phyloP scores from a whole-genome alignment of 2,329 filamentous ascomycete species.

The Dothidotthia symphoricarpi region DNA sequence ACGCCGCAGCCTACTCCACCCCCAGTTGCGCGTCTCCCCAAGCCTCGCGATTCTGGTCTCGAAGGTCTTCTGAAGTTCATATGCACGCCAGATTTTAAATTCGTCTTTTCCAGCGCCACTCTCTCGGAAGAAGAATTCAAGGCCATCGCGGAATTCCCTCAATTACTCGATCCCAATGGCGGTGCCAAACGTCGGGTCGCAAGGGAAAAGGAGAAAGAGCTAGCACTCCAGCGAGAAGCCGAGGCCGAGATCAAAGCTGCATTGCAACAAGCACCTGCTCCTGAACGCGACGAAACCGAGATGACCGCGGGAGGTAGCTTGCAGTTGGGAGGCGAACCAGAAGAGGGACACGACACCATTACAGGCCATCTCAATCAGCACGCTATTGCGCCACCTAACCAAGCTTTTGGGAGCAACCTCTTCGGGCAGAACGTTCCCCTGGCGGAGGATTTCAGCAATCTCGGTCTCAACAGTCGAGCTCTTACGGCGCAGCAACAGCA shows the following conservation, averaged over 20 bases:
- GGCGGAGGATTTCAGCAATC: conserved; percentile 40
- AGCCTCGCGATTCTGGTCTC: conserved; percentile 28
- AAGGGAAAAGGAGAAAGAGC: conserved; percentile 64
- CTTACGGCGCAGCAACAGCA: conserved; percentile 77
- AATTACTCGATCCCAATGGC: conserved; percentile 78
- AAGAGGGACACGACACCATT: conserved; percentile 66
- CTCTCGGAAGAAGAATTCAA: conserved; percentile 50
- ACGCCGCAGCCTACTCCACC: conserved; percentile 22
- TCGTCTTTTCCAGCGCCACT: conserved; percentile 51
- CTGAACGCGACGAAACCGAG: conserved; percentile 69
- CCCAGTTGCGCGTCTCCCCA: conserved; percentile 13
- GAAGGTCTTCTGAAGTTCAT: conserved; percentile 43
- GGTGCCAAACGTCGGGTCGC: conserved; percentile 77
- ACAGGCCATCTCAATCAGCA: conserved; percentile 61
- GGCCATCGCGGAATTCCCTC: conserved; percentile 62
- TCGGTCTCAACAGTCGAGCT: conserved; percentile 62
- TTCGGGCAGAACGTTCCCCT: conserved; percentile 38
- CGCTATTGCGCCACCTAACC: conserved; percentile 74
- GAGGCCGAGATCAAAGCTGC: conserved; percentile 56
- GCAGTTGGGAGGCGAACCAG: conserved; percentile 88
- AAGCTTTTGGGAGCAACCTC: conserved; percentile 49
- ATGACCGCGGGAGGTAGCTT: conserved; percentile 68
- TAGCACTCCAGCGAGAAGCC: conserved; percentile 47
- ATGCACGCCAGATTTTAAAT: conserved; percentile 49
- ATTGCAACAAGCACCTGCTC: conserved; percentile 29